Evolutionary conservation across 2,329 filamentous ascomycete genomes (phyloP).

Genomic region (Ophiocordyceps camponoti-saundersi): DNA sequence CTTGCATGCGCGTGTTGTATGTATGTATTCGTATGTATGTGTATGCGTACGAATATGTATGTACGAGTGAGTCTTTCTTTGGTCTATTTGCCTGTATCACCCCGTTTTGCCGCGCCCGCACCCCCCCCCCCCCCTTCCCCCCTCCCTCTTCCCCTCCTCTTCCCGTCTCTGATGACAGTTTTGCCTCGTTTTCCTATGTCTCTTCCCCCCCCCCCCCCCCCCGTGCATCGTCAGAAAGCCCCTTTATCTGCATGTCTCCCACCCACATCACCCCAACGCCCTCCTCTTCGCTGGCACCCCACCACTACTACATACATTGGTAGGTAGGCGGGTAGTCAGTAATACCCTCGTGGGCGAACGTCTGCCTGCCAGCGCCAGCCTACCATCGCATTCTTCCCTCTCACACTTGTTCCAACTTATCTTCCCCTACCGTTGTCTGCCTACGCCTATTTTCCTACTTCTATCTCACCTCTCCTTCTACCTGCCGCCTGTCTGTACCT

Average conservation of each 20-base stretch:
- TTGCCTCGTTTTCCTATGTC: too few species aligned
- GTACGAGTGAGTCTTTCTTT: too few species aligned
- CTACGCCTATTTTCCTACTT: background rate
- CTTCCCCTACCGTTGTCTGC: background rate
- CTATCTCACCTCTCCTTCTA: background rate
- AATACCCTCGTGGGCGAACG: background rate
- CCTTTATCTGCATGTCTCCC: slow-evolving; percentile 28
- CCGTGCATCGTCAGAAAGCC: slow-evolving; percentile 17
- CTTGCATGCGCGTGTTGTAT: background rate
- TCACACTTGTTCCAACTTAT: background rate
- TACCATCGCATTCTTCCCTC: background rate
- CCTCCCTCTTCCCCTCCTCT: slow-evolving; percentile 5
- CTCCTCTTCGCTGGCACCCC: slow-evolving; percentile 16
- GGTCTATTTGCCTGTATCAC: background rate
- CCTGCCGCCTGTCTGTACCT: background rate
- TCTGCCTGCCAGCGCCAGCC: background rate
- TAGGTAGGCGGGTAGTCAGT: background rate
- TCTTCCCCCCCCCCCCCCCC: slow-evolving; percentile 13
- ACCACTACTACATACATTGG: slow-evolving; percentile 11
- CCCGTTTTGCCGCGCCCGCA: background rate
- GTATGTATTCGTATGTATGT: too few species aligned
- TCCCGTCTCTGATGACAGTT: slow-evolving; percentile 8
- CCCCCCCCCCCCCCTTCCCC: slow-evolving; percentile 5
- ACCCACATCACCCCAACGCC: slow-evolving; percentile 23
- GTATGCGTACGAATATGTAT: too few species aligned